A percentile compares a stretch with the other conserved stretches of the same genome.
phyloP scores from a whole-genome alignment of 352 stramenopile genomes.

The Phytophthora palmivora region DNA sequence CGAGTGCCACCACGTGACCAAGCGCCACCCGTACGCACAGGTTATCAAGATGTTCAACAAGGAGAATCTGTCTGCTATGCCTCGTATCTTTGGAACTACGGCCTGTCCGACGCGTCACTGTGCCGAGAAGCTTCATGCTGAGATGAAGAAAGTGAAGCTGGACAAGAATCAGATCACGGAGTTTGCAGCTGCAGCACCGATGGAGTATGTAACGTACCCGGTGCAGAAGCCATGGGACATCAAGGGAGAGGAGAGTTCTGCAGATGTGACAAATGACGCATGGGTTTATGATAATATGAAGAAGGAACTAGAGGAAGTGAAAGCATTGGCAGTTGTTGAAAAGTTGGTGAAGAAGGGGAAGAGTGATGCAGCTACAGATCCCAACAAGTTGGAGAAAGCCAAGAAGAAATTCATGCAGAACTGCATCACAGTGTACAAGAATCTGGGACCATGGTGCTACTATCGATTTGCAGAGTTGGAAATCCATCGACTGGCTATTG shows the following conservation, averaged over 20 bases:
- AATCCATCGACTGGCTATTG: slow-evolving; percentile 64
- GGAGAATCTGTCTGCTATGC: slow-evolving; percentile 39
- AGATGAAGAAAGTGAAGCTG: slow-evolving; percentile 76
- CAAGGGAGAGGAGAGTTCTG: slow-evolving; percentile 21
- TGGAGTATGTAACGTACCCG: slow-evolving; percentile 69
- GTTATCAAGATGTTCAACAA: slow-evolving; percentile 86
- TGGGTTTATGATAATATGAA: slow-evolving; percentile 52
- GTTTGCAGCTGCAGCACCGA: slow-evolving; percentile 75
- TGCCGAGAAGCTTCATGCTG: slow-evolving; percentile 69
- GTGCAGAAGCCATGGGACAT: slow-evolving; percentile 40
- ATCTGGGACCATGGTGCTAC: slow-evolving; percentile 78
- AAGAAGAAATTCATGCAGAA: slow-evolving; percentile 63
- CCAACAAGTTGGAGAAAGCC: slow-evolving; percentile 52
- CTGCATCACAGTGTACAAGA: slow-evolving; percentile 66
- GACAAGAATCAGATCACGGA: slow-evolving; percentile 52
- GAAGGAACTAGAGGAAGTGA: slow-evolving; percentile 54
- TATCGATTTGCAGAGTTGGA: slow-evolving; percentile 80
- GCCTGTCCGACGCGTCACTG: slow-evolving; percentile 79
- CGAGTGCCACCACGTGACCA: slow-evolving; percentile 91
- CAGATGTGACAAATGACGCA: neutral
- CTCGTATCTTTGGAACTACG: slow-evolving; percentile 89
- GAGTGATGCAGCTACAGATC: slow-evolving; percentile 41
- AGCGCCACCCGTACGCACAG: slow-evolving; percentile 90
- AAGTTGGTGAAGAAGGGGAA: slow-evolving; percentile 67
- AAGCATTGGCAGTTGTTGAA: slow-evolving; percentile 52